Base-by-base conservation (phyloP, 192 early-diverging fungal species). In the Linnemannia exigua region DNA sequence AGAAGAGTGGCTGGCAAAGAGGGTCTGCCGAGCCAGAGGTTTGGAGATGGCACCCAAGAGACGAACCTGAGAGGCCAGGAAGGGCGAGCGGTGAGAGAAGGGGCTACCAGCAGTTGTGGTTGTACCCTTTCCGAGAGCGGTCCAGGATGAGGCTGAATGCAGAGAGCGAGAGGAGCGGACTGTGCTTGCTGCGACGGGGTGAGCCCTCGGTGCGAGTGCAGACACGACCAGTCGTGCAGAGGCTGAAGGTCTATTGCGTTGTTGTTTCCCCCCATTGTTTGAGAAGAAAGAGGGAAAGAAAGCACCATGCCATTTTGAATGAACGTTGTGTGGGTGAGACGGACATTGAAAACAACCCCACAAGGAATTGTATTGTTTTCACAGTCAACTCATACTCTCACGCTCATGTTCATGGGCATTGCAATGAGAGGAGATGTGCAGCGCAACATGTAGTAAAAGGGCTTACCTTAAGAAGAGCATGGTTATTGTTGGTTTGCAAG, bases 31-130 rank as follows among this genome's bases (percentile, higher is more conserved):
- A 36, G 82, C 37, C 22, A 67, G 51, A 33, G 82, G 82, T 46
- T 85, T 85, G 67, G 82, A 79, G 48, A 76, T 67, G 54, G 82
- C 67, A 20, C 77, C 77, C n/a, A 85, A 33, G n/a, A 79, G 77
- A 22, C 82, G 77, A 33, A 76, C 50, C 25, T 79, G 82, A 2
- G 63, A 71, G 5, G 58, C 35, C 14, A 67, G 22, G 12, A 74
- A 41, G 9, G 72, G 47, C 38, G 61, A 67, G 48, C 37, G 47
- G 54, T 38, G 31, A 7, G 71, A 38, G 46, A 37, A 14, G 48
- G 36, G 69, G 6, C 20, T 33, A 3, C 41, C 41, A 44, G 41
- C 41, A 12, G n/a, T 38, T 20, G 20, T 38, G 38, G 37, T 41
- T 28, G 31, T 41, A 5, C 33, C 47, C 41, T 74, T 63, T 52